Percentiles rank a stretch among this genome's conserved stretches.
These are phyloP conservation scores for Colletotrichum horii DNA, from an alignment of 2,329 filamentous ascomycete species.

Conservation along the genomic window DNA sequence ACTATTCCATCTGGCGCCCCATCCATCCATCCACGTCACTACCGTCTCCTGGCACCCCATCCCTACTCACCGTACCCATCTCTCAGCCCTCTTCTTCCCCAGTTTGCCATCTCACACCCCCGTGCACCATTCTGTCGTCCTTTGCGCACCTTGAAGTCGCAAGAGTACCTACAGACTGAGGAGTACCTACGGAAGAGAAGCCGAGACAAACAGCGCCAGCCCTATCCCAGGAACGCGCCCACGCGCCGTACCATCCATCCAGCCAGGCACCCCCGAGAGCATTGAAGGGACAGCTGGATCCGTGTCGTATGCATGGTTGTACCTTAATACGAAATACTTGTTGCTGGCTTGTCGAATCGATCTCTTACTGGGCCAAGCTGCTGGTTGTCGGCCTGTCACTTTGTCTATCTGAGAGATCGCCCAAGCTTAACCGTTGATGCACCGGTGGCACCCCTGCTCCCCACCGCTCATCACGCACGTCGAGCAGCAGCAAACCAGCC, in stretches of 20 bases:
- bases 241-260: not conserved
- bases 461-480: conserved; percentile 20
- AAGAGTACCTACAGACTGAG: not conserved
- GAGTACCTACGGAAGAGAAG: not conserved
- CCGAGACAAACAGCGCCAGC: conserved; percentile 10
- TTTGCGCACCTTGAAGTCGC: not conserved
- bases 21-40: conserved; percentile 8
- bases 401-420: conserved; percentile 15
- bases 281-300: not conserved
- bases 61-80: conserved; percentile 17
- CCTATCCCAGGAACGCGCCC: not conserved
- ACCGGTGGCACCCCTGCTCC: conserved; percentile 13
- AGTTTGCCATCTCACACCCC: conserved; percentile 11
- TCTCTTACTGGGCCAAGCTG: not conserved
- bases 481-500: conserved; percentile 13
- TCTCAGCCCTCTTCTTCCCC: not conserved
- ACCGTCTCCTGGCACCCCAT: not conserved
- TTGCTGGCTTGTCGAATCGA: not conserved
- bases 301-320: conserved; percentile 13
- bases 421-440: conserved; percentile 6
- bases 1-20: not conserved
- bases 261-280: conserved; percentile 2
- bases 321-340: conserved; percentile 15
- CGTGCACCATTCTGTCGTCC: not conserved
- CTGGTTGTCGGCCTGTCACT: conserved; percentile 7